Evolutionary conservation across 1,139 yeast species (phyloP), one percentile per base, ranked within the genome.

Genomic region (Candida sanyaensis): DNA sequence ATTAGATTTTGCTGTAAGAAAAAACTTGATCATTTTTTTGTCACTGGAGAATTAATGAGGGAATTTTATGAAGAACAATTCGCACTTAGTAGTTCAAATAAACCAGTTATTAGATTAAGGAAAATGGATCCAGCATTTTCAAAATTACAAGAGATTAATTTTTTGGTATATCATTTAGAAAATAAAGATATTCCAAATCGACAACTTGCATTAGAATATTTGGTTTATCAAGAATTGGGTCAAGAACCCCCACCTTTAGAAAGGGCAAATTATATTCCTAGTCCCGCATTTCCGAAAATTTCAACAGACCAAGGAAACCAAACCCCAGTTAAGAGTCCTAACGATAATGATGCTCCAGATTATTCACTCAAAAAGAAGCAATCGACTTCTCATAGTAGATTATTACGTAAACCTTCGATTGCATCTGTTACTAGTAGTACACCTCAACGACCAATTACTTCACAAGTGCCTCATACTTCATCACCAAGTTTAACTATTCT

Each of bases 121-220:
- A 55, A 55, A 47, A 55, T 55, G 59, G 59, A 55, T 41, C 59
- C 59, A 4, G 59, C 59, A 6, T 55, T 55, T 45, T 50, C 55
- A 36, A 55, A 55, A 40, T 49, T 55, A 37, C 59, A 55, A 46
- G 59, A 55, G 46, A 55, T 55, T 10, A 55, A 55, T 43, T 54
- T 49, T 31, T 53, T 55, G 42, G 59, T 55, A 8, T 55, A 55
- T 41, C 52, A 50, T 44, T 54, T 55, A 41, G 50, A 47, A 11
- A 53, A 46, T 26, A 55, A 54, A 43, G 59, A 54, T 36, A 55
- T 55, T 9, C 59, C 59, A 5, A 52, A 52, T 46, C 46, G 59
- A 12, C 51, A 54, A 32, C 36, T 55, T 12, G 58, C 59, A n/a
- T 53, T 55, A 41, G 57, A 55, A 27, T 55, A 53, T 46, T 49